Percentiles rank a stretch among this genome's conserved stretches.
phyloP scores from a whole-genome alignment of 2,329 filamentous ascomycete species.

The Cladophialophora psammophila region DNA sequence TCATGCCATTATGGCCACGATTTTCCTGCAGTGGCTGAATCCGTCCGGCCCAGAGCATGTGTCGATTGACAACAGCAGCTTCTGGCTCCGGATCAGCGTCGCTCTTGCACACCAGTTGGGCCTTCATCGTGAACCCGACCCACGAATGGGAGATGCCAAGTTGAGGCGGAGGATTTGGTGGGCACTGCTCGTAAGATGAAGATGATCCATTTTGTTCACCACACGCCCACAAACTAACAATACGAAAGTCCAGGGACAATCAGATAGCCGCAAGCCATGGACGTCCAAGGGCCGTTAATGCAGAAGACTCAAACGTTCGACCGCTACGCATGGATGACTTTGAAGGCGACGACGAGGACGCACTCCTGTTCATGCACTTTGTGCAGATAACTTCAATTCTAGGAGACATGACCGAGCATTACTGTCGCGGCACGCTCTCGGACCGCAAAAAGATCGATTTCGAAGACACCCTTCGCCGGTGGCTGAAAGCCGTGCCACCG shows the following conservation, averaged over 20 bases:
- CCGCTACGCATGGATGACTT: slow-evolving; percentile 33
- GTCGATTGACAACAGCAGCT: slow-evolving; percentile 54
- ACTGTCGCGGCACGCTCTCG: slow-evolving; percentile 41
- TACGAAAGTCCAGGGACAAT: slow-evolving; percentile 40
- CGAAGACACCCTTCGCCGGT: slow-evolving; percentile 45
- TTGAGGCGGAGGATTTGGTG: slow-evolving; percentile 54
- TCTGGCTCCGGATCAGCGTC: slow-evolving; percentile 54
- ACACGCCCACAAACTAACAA: not conserved
- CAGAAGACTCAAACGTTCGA: slow-evolving; percentile 33
- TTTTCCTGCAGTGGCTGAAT: slow-evolving; percentile 38
- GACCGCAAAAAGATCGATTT: slow-evolving; percentile 38
- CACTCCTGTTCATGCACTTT: slow-evolving; percentile 35
- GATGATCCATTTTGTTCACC: not conserved
- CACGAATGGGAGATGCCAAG: slow-evolving; percentile 41
- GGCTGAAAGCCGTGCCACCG: slow-evolving; percentile 44
- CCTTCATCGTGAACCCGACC: slow-evolving; percentile 51
- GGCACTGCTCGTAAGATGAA: slow-evolving; percentile 49
- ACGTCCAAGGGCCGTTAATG: slow-evolving; percentile 33
- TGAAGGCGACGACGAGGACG: slow-evolving; percentile 27
- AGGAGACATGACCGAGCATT: slow-evolving; percentile 34
- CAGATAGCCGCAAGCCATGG: slow-evolving; percentile 36
- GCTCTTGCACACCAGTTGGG: slow-evolving; percentile 55
- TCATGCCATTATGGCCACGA: slow-evolving; percentile 32
- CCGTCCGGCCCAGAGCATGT: slow-evolving; percentile 47
- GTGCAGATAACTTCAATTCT: slow-evolving; percentile 35